Evolutionary conservation across 2,329 filamentous ascomycete species (phyloP), one percentile per base, ranked within the genome.

Genomic region (Talaromyces verruculosus): DNA sequence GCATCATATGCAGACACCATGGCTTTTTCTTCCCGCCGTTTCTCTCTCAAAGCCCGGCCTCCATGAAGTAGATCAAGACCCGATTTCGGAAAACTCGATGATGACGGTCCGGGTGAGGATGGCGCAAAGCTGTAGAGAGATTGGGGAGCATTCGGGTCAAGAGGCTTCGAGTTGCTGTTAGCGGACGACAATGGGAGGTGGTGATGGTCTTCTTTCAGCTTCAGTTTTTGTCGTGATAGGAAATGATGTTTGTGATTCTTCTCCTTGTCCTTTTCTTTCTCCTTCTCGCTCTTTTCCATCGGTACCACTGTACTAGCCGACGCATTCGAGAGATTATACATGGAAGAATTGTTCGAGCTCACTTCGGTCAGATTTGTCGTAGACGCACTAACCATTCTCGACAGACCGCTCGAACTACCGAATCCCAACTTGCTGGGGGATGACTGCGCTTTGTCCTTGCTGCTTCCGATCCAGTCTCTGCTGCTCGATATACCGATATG

Each of bases 51-150:
- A 6, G 89, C 90, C 49, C 90, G 85, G 1, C 89, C 91, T 49
- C 90, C 91, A 78, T 94, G 91, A 61, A 91, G 84, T 30, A 94
- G 80, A 76, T 94, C 91, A 51, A 94, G 81, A 0, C 90, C 91
- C 2, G 89, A 90, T 79, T 95, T 96, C 43, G 89, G 84, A 75
- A 98, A 96, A 1, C 84, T 78, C 7, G 80, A 83, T 37, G 82
- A 80, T n/a, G 82, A 81, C 39, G 85, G 83, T 8, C 83, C 84
- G 3, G 88, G 87, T 2, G 88, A 89, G 2, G 87, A 84, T 0
- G 88, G 88, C 0, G 85, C 84, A 71, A 90, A 90, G 0, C 84
- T 88, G 74, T 90, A 90, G 3, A 90, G 78, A 2, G 87, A 87
- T 65, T 88, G 83, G 3, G 88, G 85, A 33, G 86, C 85, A 69